These are phyloP conservation scores for Logfia minima DNA, from an alignment of 129 eudicot genomes.

Conservation along the genomic window DNA sequence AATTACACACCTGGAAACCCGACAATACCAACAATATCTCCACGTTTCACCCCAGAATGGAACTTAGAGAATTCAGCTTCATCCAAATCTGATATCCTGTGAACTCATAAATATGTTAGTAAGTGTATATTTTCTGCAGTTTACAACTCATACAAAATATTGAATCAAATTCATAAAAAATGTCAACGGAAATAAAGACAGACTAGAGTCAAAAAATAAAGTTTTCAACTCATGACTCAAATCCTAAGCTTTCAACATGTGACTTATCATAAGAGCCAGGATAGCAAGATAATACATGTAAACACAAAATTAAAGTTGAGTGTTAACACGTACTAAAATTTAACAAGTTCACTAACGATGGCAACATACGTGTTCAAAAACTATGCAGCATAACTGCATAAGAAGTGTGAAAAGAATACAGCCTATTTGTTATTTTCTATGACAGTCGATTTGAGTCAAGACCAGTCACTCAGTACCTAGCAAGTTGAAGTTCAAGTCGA, in stretches of 20 bases:
- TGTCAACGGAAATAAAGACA: background rate
- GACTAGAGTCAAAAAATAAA: background rate
- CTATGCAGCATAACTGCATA: too few species aligned
- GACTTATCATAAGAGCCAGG: background rate
- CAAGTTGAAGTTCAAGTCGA: too few species aligned
- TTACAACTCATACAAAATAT: conserved; percentile 12
- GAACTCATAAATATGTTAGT: conserved; percentile 1
- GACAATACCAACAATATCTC: conserved; percentile 82
- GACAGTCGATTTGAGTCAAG: too few species aligned
- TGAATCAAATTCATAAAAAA: background rate
- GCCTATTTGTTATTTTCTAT: too few species aligned
- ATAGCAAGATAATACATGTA: background rate
- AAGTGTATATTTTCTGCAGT: conserved; percentile 11
- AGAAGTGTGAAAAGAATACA: too few species aligned
- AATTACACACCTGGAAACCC: conserved; percentile 81
- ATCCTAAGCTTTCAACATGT: background rate
- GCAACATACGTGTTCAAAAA: background rate
- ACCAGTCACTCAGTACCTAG: too few species aligned
- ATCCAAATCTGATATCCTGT: conserved; percentile 68
- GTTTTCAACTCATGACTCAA: background rate
- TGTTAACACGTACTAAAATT: background rate
- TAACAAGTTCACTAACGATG: background rate
- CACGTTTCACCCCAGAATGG: conserved; percentile 85
- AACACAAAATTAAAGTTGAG: background rate
- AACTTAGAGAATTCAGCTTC: conserved; percentile 74